These are phyloP conservation scores for Solanum verrucosum DNA, from an alignment of 257 asterid genomes.

Conservation along the genomic window DNA sequence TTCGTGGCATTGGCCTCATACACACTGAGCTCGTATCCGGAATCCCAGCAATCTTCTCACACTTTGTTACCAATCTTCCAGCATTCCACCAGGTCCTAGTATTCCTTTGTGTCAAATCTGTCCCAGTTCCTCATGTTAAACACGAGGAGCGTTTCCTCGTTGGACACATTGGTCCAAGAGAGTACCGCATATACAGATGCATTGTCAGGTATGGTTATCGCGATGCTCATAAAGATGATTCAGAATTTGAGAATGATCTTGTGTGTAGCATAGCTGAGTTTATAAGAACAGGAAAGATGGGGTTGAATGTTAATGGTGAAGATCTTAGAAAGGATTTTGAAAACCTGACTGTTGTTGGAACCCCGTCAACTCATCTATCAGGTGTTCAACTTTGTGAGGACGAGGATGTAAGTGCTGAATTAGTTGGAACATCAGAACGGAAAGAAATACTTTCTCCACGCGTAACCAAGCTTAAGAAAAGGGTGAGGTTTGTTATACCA, in stretches of 20 bases:
- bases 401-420: neutral
- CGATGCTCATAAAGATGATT: conserved; percentile 70
- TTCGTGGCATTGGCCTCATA: conserved; percentile 83
- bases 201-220: conserved; percentile 86
- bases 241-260: conserved; percentile 70
- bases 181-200: conserved; percentile 70
- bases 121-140: conserved; percentile 75
- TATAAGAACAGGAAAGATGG: conserved; percentile 37
- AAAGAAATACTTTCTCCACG: conserved; percentile 33
- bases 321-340: conserved; percentile 12
- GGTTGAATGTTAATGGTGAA: conserved; percentile 7
- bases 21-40: conserved; percentile 90
- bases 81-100: conserved; percentile 91
- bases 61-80: conserved; percentile 84
- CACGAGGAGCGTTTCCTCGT: conserved; percentile 74
- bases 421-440: conserved; percentile 38
- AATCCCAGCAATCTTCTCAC: conserved; percentile 89
- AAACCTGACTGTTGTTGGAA: conserved; percentile 66
- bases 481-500: conserved; percentile 68
- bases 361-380: conserved; percentile 47
- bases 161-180: conserved; percentile 75
- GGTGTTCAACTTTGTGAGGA: conserved; percentile 28
- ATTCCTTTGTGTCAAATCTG: conserved; percentile 79
- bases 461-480: conserved; percentile 28
- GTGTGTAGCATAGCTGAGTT: conserved; percentile 80